A percentile compares a stretch with the other conserved stretches of the same genome.
These are phyloP conservation scores for Aspergillus asperescens DNA, from an alignment of 495 filamentous ascomycete genomes.

Conservation along the genomic window DNA sequence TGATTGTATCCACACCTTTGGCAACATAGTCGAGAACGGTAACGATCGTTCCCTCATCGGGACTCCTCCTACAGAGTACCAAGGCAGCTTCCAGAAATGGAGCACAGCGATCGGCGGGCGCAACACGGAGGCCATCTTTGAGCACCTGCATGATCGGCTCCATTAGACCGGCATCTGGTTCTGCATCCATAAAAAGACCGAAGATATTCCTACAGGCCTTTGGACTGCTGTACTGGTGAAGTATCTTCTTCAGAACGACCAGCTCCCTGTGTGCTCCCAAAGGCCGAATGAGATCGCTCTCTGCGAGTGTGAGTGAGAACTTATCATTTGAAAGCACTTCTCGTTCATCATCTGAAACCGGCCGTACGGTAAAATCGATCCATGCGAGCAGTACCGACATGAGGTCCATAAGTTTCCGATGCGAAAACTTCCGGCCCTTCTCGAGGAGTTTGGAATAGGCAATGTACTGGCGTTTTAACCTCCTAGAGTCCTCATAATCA, in stretches of 20 bases:
- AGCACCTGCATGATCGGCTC: constrained; percentile 42
- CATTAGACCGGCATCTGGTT: constrained; percentile 40
- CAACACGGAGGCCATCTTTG: constrained; percentile 49
- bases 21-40: constrained; percentile 44
- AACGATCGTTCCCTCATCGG: constrained; percentile 32
- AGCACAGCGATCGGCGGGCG: constrained; percentile 50
- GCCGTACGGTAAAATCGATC: constrained; percentile 37
- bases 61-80: constrained; percentile 43
- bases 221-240: constrained; percentile 33
- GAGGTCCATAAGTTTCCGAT: constrained; percentile 42
- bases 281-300: constrained; percentile 31
- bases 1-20: constrained; percentile 30
- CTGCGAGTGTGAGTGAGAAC: constrained; percentile 38
- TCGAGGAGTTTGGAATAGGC: constrained; percentile 54
- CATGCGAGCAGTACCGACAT: constrained; percentile 33
- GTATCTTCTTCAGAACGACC: constrained; percentile 40
- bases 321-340: constrained; percentile 26
- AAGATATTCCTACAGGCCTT: constrained; percentile 37
- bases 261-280: constrained; percentile 30
- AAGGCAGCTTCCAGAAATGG: constrained; percentile 50
- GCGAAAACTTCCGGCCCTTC: constrained; percentile 46
- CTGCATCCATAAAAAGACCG: constrained; percentile 38
- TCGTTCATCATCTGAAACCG: constrained; percentile 24
- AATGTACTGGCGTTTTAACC: constrained; percentile 45
- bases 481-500: constrained; percentile 50